Conservation (phyloP, 768 basidiomycete species). For the Lactarius psammicola region DNA sequence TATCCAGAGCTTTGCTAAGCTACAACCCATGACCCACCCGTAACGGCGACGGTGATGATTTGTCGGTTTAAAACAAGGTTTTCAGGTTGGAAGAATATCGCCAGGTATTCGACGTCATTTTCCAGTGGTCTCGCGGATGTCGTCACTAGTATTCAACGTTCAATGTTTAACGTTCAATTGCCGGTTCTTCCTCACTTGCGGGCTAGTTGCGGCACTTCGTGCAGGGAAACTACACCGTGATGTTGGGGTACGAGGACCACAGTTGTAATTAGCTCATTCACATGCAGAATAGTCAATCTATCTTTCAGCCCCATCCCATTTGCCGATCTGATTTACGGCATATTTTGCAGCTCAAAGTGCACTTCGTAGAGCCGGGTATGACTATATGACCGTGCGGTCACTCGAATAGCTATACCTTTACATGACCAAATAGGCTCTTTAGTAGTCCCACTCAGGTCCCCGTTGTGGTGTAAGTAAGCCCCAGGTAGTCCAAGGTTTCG, state of each 20-base stretch:
- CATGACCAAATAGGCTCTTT: background rate
- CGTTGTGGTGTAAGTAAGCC: background rate
- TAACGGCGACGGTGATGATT: background rate
- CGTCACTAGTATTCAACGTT: background rate
- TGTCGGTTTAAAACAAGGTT: background rate
- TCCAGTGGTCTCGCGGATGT: background rate
- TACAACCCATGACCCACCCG: background rate
- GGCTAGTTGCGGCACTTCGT: background rate
- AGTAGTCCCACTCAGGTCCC: background rate
- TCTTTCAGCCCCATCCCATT: background rate
- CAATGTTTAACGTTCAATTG: background rate
- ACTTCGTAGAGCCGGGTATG: background rate
- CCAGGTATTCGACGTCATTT: background rate
- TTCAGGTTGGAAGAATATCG: background rate
- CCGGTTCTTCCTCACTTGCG: background rate
- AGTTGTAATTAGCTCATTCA: background rate
- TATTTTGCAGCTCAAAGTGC: background rate
- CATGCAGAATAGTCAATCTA: background rate
- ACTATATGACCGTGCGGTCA: background rate
- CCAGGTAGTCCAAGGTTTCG: no score
- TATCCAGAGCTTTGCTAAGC: background rate
- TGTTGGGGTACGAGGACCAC: background rate
- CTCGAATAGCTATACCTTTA: background rate
- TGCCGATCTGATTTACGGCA: background rate
- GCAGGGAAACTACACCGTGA: background rate